Percentiles rank a stretch among this genome's conserved stretches.
These are phyloP conservation scores for Crithidia mellificae DNA, from an alignment of 208 protist species.

Conservation along the genomic window DNA sequence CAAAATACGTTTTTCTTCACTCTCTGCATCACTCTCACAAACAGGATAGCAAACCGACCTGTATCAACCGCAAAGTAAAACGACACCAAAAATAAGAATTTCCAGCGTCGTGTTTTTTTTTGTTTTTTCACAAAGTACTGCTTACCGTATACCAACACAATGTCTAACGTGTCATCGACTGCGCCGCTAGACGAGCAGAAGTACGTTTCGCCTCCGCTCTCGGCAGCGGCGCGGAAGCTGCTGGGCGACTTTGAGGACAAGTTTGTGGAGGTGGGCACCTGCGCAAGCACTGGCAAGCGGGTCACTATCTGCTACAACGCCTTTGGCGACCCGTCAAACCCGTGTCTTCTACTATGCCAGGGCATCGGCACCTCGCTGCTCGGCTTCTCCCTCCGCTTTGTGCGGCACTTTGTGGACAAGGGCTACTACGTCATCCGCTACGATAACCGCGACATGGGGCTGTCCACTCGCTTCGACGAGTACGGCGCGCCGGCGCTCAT, in stretches of 20 bases:
- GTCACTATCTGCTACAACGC: conserved; percentile 74
- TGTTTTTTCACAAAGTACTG: too few relatives aligned
- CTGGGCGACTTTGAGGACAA: conserved; percentile 47
- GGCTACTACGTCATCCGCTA: conserved; percentile 72
- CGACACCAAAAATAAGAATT: too few relatives aligned
- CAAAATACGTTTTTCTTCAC: too few relatives aligned
- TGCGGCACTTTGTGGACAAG: conserved; percentile 32
- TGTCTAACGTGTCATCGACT: neutral
- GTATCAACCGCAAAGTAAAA: too few relatives aligned
- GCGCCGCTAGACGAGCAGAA: neutral
- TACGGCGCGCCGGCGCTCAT: conserved; percentile 33
- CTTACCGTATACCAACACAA: neutral
- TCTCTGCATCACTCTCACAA: too few relatives aligned
- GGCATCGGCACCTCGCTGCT: conserved; percentile 34
- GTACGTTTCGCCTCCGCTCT: conserved; percentile 13
- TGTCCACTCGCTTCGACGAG: conserved; percentile 60
- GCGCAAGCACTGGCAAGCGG: conserved; percentile 41
- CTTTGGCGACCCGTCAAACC: conserved; percentile 46
- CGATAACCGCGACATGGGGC: conserved; percentile 77
- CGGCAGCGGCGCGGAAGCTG: conserved; percentile 6
- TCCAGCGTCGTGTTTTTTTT: too few relatives aligned
- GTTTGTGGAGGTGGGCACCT: conserved; percentile 49
- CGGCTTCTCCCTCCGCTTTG: conserved; percentile 36
- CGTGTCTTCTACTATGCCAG: conserved; percentile 63
- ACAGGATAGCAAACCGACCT: too few relatives aligned